These are phyloP conservation scores for Niebla homalea DNA, from an alignment of 495 filamentous ascomycete species.

Conservation along the genomic window DNA sequence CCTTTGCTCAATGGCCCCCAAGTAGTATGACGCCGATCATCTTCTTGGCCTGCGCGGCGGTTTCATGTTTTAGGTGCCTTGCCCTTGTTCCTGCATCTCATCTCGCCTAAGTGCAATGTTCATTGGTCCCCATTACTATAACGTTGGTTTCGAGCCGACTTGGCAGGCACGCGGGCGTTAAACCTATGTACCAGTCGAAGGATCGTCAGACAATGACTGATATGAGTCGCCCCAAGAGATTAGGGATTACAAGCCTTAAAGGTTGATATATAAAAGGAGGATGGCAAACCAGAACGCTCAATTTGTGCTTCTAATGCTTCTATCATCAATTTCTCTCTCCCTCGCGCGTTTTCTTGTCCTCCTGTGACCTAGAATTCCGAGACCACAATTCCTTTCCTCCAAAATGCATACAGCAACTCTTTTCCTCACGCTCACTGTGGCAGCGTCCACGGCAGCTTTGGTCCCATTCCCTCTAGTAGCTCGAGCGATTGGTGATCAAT, in stretches of 20 bases:
- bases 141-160: background rate
- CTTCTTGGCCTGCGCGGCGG: no score
- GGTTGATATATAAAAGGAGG: no score
- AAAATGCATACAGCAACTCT: conserved; percentile 5
- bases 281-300: no score
- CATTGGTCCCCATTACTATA: background rate
- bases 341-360: background rate
- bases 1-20: no score
- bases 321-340: no score
- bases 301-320: no score
- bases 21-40: no score
- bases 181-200: background rate
- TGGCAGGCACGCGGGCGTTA: background rate
- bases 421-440: background rate
- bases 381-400: background rate
- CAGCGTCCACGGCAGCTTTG: background rate
- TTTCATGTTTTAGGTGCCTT: no score
- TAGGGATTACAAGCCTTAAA: no score
- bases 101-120: no score
- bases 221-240: background rate
- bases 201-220: background rate
- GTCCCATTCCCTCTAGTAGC: background rate
- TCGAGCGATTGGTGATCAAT: conserved; percentile 3
- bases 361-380: background rate
- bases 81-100: no score